Base-by-base conservation (phyloP, 2,329 filamentous ascomycete genomes). In the Fusarium brevicatenulatum region DNA sequence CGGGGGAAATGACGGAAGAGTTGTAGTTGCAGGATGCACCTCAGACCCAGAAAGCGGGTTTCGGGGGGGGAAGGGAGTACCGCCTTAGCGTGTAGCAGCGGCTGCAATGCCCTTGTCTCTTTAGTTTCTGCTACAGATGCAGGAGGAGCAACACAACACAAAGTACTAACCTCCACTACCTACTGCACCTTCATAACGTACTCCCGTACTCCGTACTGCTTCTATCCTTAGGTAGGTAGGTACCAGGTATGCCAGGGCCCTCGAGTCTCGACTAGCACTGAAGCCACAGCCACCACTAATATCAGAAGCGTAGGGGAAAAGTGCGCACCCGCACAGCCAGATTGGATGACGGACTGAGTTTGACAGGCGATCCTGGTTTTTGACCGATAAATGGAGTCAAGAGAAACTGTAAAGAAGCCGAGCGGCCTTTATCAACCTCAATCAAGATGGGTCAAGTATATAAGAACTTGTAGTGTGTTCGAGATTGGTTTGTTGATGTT, bases 1-100 rank as follows among this genome's bases (percentile, higher is more conserved):
- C 58, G 66, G 66, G 66, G 66, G 66, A 66, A 69, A 70, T 71
- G 66, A 70, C 68, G 57, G 62, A 63, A 69, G 60, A 58, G 73
- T 54, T 67, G 74, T 65, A 70, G 66, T 68, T 72, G 69, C 63
- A 68, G 32, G 37, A 57, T 50, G 55, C 42, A 57, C 55, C 30
- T 57, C 40, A 57, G 62, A 69, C 74, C 74, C 63, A 67, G 67
- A 73, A 76, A 65, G 70, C 74, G 72, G 74, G 70, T 70, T 75
- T 65, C 47, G 71, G 73, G 58, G 61, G 61, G 60, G 52, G 63
- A n/a, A 46, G 56, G 64, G 65, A 53, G 43, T 55, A 37, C 25
- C 42, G 30, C 32, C n/a, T 36, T 59, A 71, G 72, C 72, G 67
- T 74, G 72, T 68, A 62, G 56, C 72, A 70, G 61, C 56, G 63